Percentiles rank a stretch among this genome's conserved stretches.
Conservation (phyloP, 768 basidiomycete genomes). For the Tricholoma saponaceum region DNA sequence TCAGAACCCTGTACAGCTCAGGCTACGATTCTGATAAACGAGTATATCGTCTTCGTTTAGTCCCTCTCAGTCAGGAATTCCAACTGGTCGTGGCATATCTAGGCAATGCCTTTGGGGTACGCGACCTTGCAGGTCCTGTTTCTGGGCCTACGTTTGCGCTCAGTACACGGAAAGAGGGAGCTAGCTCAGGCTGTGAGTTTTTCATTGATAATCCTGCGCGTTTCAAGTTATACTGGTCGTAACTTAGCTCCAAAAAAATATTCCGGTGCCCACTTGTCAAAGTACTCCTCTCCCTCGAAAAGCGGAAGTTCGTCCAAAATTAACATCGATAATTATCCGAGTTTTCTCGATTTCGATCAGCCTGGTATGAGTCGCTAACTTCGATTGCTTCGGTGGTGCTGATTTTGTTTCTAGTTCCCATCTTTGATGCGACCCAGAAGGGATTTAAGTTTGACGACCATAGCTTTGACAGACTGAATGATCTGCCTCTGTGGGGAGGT, state of each 20-base stretch:
- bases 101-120: neutral
- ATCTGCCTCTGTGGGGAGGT: neutral
- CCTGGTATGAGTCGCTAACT: neutral
- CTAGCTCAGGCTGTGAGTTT: neutral
- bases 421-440: neutral
- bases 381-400: neutral
- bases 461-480: neutral
- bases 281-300: neutral
- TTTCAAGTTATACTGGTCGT: neutral
- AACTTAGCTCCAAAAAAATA: neutral
- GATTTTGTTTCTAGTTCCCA: neutral
- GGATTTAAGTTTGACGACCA: neutral
- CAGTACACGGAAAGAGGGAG: neutral
- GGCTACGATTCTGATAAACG: neutral
- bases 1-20: neutral
- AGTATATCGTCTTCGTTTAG: neutral
- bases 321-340: neutral
- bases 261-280: neutral
- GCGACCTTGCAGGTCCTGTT: neutral
- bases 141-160: neutral
- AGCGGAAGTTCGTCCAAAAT: neutral
- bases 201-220: neutral
- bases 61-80: neutral
- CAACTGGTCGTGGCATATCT: neutral
- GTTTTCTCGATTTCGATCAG: neutral